Base-by-base conservation (phyloP, 768 basidiomycete species). In the Punctularia strigosozonata region DNA sequence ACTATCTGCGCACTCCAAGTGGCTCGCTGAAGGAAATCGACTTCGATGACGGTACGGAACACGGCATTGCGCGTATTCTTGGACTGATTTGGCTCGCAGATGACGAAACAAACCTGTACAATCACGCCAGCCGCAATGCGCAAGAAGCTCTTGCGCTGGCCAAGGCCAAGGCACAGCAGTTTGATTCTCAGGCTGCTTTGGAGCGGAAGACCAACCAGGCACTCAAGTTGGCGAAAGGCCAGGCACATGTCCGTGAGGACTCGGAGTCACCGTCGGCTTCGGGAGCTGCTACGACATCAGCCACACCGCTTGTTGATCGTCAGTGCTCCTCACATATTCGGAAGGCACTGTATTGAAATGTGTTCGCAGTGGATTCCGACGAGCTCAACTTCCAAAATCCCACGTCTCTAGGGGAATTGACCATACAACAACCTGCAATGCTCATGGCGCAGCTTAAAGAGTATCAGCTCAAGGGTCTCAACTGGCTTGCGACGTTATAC, bases 321-420 rank as follows among this genome's bases (percentile, higher is more conserved):
- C 60, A 51, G 84, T 57, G 30, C 34, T 33, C 23, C 33, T 12
- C 36, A 28, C 14, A 40, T 19, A 4, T 17, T 6, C 5, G 15
- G 10, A 10, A 30, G 28, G 15, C 28, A 10, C 10, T 15, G 10
- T 15, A 30, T 15, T 30, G 28, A 30, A 10, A 30, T 33, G 30
- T 8, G 22, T 18, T 3, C 40, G 5, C 43, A 91, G 89, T 94
- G 49, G 91, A 94, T 56, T 88, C 87, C 15, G 91, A 95, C 52
- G 94, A 98, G 53, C 77, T 99, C 26, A 97, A 99, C 62, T 98
- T 99, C 78, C 92, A 97, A 62, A 98, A 99, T 53, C 95, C 95
- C 6, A 89, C 90, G 4, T 87, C 88, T 13, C 60, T 92, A 46
- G 90, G 88, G 6, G 76, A 78, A 6, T 61, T 91, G 47, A 87